phyloP scores from a whole-genome alignment of 129 eudicot species.

The Artemisia argyi region DNA sequence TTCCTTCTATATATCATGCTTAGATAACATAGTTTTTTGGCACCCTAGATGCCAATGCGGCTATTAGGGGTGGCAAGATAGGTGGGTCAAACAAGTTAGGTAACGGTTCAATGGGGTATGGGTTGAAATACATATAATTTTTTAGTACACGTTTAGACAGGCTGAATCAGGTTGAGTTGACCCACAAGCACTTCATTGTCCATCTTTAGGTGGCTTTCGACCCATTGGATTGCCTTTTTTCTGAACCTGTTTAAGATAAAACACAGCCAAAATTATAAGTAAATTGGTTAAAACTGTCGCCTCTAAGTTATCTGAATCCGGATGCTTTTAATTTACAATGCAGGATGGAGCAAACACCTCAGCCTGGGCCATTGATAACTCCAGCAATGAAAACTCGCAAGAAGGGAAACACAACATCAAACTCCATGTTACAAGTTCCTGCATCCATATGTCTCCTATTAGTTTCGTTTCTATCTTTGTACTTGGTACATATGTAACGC shows the following conservation, averaged over 20 bases:
- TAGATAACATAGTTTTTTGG: not conserved
- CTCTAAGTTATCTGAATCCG: not conserved
- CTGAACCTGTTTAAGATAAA: not conserved
- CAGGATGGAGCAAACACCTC: constrained; percentile 47
- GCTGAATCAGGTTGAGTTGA: not conserved
- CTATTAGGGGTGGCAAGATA: not conserved
- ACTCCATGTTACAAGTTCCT: constrained; percentile 31
- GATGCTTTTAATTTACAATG: constrained; percentile 18
- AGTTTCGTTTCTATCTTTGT: constrained; percentile 22
- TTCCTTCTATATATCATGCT: not conserved
- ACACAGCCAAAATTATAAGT: not conserved
- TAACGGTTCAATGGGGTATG: not conserved
- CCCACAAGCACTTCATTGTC: not conserved
- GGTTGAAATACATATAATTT: too few species aligned
- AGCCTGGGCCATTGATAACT: constrained; percentile 27
- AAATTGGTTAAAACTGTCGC: not conserved
- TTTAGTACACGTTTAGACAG: not conserved
- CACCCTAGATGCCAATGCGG: not conserved
- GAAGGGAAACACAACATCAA: constrained; percentile 42
- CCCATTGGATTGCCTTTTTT: not conserved
- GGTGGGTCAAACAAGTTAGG: not conserved
- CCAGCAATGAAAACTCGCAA: constrained; percentile 27
- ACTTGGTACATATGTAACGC: constrained; percentile 19
- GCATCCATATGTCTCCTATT: constrained; percentile 23
- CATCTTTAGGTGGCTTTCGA: not conserved